Conservation (phyloP, 768 basidiomycete genomes). For the Austroboletus festivus region DNA sequence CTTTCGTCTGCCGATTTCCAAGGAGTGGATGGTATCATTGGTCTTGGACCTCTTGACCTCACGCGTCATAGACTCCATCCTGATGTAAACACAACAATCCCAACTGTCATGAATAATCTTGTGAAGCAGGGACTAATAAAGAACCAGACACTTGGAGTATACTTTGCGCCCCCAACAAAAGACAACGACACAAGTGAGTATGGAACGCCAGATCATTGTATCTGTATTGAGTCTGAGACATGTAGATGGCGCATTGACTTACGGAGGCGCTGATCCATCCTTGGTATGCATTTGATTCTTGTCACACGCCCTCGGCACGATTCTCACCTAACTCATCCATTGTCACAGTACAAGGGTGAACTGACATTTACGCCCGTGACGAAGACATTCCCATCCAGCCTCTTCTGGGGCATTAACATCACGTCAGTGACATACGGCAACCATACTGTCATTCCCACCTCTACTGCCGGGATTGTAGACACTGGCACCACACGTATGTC, state of each 20-base stretch:
- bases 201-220: too few relatives aligned
- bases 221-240: background rate
- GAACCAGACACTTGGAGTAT: constrained; percentile 17
- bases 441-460: constrained; percentile 11
- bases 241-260: constrained; percentile 27
- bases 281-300: constrained; percentile 12
- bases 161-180: constrained; percentile 20
- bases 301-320: too few relatives aligned
- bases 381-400: constrained; percentile 18
- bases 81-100: constrained; percentile 7
- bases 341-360: constrained; percentile 22
- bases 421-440: constrained; percentile 15
- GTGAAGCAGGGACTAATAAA: constrained; percentile 16
- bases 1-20: constrained; percentile 9
- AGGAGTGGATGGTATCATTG: constrained; percentile 28
- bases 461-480: constrained; percentile 29
- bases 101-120: constrained; percentile 28
- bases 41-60: constrained; percentile 25
- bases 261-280: constrained; percentile 19
- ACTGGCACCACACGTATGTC: constrained; percentile 26
- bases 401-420: constrained; percentile 32
- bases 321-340: background rate
- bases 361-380: constrained; percentile 28
- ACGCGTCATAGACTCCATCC: constrained; percentile 8
- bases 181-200: constrained; percentile 15